phyloP scores from a whole-genome alignment of 192 early-diverging fungal species.

The Pilaira anomala region DNA sequence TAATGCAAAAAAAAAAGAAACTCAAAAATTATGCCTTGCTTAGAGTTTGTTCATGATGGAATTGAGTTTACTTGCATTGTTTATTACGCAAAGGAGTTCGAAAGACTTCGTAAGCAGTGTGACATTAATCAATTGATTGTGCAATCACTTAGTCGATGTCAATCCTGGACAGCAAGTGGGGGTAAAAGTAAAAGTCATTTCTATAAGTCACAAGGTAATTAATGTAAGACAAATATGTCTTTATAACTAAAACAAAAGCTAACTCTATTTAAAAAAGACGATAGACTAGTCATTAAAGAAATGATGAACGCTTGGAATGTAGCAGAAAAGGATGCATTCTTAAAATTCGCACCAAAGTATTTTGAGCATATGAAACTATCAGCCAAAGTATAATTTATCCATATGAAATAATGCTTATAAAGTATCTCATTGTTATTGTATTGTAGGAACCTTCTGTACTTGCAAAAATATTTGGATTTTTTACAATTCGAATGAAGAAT shows the following conservation, averaged over 20 bases:
- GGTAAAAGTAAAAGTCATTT: constrained; percentile 90
- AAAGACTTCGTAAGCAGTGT: constrained; percentile 74
- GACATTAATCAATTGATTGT: constrained; percentile 76
- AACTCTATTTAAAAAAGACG: constrained; percentile 51
- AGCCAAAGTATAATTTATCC: constrained; percentile 41
- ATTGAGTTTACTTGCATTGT: constrained; percentile 78
- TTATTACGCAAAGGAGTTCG: constrained; percentile 87
- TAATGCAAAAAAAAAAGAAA: neutral
- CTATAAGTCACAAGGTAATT: constrained; percentile 70
- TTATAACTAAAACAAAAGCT: neutral
- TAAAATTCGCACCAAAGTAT: constrained; percentile 87
- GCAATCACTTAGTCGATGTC: constrained; percentile 79
- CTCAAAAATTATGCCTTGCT: neutral
- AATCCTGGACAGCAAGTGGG: constrained; percentile 71
- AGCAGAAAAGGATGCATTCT: constrained; percentile 79
- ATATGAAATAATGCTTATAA: constrained; percentile 7
- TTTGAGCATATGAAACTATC: constrained; percentile 79
- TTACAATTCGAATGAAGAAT: constrained; percentile 80
- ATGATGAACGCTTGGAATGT: constrained; percentile 69
- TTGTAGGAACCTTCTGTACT: constrained; percentile 64
- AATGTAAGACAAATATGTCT: no score
- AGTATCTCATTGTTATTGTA: neutral
- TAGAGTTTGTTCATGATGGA: constrained; percentile 66
- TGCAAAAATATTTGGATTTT: constrained; percentile 90
- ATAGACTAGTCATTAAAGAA: constrained; percentile 86